phyloP scores from a whole-genome alignment of 257 asterid species.

The Nicotiana knightiana region DNA sequence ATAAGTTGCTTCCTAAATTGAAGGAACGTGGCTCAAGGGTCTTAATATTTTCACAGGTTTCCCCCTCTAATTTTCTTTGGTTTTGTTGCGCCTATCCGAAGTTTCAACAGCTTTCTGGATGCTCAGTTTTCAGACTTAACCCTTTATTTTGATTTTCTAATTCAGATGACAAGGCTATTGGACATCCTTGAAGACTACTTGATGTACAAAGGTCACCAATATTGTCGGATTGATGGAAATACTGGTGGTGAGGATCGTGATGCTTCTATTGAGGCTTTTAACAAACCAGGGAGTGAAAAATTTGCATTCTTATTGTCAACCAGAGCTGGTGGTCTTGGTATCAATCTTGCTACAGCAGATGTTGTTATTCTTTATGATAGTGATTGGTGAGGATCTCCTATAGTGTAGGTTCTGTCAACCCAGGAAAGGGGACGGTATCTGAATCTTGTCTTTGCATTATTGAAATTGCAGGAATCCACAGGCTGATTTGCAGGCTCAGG shows the following conservation, averaged over 20 bases:
- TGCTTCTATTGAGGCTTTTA: slow-evolving; percentile 11
- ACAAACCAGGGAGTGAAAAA: slow-evolving; percentile 14
- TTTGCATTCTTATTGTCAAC: slow-evolving; percentile 15
- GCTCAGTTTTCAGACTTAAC: neutral
- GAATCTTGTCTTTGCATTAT: slow-evolving; percentile 11
- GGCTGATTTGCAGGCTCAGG: slow-evolving; percentile 98
- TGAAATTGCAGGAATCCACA: slow-evolving; percentile 82
- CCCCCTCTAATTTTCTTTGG: neutral
- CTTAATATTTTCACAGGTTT: slow-evolving; percentile 92
- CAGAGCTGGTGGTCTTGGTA: slow-evolving; percentile 16
- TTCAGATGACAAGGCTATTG: slow-evolving; percentile 14
- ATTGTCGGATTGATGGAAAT: slow-evolving; percentile 97
- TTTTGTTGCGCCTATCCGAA: neutral
- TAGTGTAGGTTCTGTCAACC: neutral
- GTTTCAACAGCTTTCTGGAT: slow-evolving; percentile 3
- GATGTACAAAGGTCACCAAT: slow-evolving; percentile 76
- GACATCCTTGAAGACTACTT: slow-evolving; percentile 36
- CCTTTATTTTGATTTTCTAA: slow-evolving; percentile 12
- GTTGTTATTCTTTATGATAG: slow-evolving; percentile 97
- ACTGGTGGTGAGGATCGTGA: slow-evolving; percentile 31
- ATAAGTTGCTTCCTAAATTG: slow-evolving; percentile 90
- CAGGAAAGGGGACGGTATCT: neutral
- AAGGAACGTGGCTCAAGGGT: slow-evolving; percentile 99
- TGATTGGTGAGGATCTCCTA: slow-evolving; percentile 66
- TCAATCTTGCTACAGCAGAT: slow-evolving; percentile 39